A percentile compares a stretch with the other conserved stretches of the same genome.
These are phyloP conservation scores for Neocucurbitaria cava DNA, from an alignment of 2,329 filamentous ascomycete species.

Conservation along the genomic window DNA sequence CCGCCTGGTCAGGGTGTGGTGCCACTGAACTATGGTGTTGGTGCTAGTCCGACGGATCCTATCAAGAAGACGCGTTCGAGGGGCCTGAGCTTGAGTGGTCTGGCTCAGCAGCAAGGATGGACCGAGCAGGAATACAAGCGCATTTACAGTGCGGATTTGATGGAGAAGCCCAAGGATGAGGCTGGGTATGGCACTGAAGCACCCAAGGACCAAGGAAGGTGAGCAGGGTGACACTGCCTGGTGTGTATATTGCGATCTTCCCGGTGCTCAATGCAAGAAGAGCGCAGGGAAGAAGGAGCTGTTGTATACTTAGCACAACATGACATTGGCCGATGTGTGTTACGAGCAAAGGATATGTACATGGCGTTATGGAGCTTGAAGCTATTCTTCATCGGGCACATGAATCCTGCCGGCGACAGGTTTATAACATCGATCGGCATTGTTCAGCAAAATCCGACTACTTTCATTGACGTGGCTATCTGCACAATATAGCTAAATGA, in stretches of 20 bases:
- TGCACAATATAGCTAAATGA: neutral
- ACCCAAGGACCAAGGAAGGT: slow-evolving; percentile 2
- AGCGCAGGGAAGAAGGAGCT: too few species aligned
- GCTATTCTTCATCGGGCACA: neutral
- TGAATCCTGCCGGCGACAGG: neutral
- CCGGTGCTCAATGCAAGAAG: neutral
- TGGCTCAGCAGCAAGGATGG: slow-evolving; percentile 44
- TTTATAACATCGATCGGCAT: neutral
- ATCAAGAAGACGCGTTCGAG: slow-evolving; percentile 38
- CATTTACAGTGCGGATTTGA: slow-evolving; percentile 34
- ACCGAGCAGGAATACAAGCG: slow-evolving; percentile 45
- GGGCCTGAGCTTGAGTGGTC: slow-evolving; percentile 37
- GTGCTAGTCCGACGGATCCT: slow-evolving; percentile 29
- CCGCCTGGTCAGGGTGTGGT: slow-evolving; percentile 43
- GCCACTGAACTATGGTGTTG: slow-evolving; percentile 37
- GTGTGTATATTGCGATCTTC: neutral
- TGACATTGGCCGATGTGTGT: neutral
- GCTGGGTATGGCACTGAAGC: slow-evolving; percentile 32
- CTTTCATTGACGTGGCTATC: neutral
- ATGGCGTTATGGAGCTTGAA: slow-evolving; percentile 1
- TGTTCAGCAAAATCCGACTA: neutral
- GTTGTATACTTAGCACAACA: neutral
- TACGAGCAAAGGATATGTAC: neutral
- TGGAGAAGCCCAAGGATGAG: slow-evolving; percentile 28
- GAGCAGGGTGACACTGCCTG: neutral